Percentiles rank a stretch among this genome's conserved stretches.
Evolutionary conservation across 2,329 filamentous ascomycete species (phyloP).

Genomic region (Fusarium foetens): DNA sequence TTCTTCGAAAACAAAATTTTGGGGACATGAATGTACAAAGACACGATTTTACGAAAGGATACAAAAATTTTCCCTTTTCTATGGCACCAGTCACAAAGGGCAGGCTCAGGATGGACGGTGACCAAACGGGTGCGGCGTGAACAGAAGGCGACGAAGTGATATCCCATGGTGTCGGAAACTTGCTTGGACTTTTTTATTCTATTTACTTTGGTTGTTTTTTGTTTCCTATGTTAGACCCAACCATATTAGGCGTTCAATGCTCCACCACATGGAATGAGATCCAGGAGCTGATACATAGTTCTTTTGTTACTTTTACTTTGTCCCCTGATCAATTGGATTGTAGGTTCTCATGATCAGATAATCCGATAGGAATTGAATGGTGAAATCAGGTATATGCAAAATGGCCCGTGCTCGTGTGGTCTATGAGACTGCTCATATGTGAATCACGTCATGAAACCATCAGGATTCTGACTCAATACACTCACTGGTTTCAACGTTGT

Average conservation of each 20-base stretch:
- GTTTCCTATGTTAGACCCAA: slow-evolving; percentile 36
- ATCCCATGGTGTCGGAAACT: slow-evolving; percentile 43
- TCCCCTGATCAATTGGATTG: slow-evolving; percentile 20
- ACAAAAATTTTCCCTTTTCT: slow-evolving; percentile 37
- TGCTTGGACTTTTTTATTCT: slow-evolving; percentile 36
- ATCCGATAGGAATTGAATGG: slow-evolving; percentile 12
- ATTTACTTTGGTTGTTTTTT: slow-evolving; percentile 31
- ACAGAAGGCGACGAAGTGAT: slow-evolving; percentile 45
- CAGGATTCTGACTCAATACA: background rate
- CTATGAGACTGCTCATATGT: background rate
- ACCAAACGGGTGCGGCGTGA: slow-evolving; percentile 40
- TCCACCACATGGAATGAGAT: slow-evolving; percentile 38
- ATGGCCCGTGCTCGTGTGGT: background rate
- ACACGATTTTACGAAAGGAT: slow-evolving; percentile 51
- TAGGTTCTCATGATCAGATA: slow-evolving; percentile 4
- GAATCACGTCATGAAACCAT: slow-evolving; percentile 24
- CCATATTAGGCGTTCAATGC: slow-evolving; percentile 42
- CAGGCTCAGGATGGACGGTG: slow-evolving; percentile 44
- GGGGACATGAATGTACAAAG: slow-evolving; percentile 47
- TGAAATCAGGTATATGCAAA: background rate
- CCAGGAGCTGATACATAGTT: slow-evolving; percentile 36
- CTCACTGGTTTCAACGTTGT: slow-evolving; percentile 23
- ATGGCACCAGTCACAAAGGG: slow-evolving; percentile 45
- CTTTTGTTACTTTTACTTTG: slow-evolving; percentile 19
- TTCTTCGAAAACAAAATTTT: background rate